Conservation (phyloP, 257 asterid genomes). For the Nicotiana noctiflora region DNA sequence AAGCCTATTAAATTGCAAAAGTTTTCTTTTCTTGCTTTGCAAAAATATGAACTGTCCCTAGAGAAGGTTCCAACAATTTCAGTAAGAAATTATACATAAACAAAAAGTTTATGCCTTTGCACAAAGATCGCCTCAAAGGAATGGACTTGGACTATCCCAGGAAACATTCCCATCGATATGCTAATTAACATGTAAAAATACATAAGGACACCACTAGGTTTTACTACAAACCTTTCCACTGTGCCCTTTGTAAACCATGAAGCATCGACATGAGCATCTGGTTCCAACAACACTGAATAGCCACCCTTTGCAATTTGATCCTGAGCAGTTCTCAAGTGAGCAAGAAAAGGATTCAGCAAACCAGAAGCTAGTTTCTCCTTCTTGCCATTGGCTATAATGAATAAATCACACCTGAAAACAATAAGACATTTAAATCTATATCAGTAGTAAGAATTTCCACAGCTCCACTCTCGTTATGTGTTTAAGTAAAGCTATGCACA, state of each 20-base stretch:
- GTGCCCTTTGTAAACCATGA: conserved; percentile 96
- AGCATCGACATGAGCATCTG: conserved; percentile 44
- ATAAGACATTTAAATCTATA: conserved; percentile 2
- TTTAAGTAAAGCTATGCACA: neutral
- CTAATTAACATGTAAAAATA: neutral
- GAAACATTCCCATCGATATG: neutral
- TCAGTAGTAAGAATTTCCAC: neutral
- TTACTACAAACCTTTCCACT: conserved; percentile 70
- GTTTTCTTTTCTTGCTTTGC: neutral
- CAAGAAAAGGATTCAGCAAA: conserved; percentile 84
- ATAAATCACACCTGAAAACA: conserved; percentile 55
- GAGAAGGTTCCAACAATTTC: neutral
- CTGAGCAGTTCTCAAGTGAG: conserved; percentile 83
- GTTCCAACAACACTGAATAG: conserved; percentile 77
- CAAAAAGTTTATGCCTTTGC: neutral
- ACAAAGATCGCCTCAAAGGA: neutral
- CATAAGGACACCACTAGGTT: neutral
- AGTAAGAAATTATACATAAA: neutral
- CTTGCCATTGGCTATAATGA: conserved; percentile 72
- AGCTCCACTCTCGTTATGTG: neutral
- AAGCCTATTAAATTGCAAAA: neutral
- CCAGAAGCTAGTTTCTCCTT: conserved; percentile 94
- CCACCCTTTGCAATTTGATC: conserved; percentile 89
- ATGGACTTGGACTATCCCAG: neutral
- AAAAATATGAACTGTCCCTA: neutral